Conservation (phyloP, 1,284 basidiomycete species). For the Fistulinella staudtii region DNA sequence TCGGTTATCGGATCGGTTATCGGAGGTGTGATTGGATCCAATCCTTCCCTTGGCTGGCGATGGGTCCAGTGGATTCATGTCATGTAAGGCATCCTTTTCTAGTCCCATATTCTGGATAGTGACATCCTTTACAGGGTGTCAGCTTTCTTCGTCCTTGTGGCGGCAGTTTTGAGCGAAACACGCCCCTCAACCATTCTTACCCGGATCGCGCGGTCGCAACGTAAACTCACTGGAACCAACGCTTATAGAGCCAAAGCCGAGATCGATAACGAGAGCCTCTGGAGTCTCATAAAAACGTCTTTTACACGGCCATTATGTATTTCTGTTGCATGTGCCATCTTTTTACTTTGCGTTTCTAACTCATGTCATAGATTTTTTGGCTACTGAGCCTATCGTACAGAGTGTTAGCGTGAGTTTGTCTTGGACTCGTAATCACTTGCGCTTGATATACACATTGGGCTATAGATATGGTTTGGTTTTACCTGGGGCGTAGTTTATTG, state of each 20-base stretch:
- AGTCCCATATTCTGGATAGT: too few species aligned
- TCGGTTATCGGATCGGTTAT: conserved; percentile 49
- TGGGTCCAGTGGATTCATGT: conserved; percentile 64
- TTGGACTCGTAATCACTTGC: background rate
- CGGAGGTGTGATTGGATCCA: conserved; percentile 54
- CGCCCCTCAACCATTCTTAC: conserved; percentile 60
- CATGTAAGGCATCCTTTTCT: background rate
- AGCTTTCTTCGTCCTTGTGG: conserved; percentile 41
- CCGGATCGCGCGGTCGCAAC: conserved; percentile 52
- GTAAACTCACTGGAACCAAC: conserved; percentile 59
- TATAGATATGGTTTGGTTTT: conserved; percentile 70
- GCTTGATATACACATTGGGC: background rate
- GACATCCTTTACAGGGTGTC: conserved; percentile 36
- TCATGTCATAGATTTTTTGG: conserved; percentile 46
- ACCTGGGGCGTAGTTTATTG: conserved; percentile 77
- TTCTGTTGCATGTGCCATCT: conserved; percentile 25
- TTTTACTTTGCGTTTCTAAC: conserved; percentile 3
- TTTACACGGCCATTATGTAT: conserved; percentile 68
- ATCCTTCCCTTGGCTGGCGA: conserved; percentile 50
- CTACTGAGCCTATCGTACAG: conserved; percentile 74
- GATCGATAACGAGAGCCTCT: conserved; percentile 54
- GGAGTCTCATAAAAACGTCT: conserved; percentile 57
- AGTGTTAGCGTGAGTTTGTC: conserved; percentile 58
- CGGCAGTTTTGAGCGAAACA: conserved; percentile 58
- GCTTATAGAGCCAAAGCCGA: conserved; percentile 63